Base-by-base conservation (phyloP, 495 filamentous ascomycete species). In the Letharia columbiana region DNA sequence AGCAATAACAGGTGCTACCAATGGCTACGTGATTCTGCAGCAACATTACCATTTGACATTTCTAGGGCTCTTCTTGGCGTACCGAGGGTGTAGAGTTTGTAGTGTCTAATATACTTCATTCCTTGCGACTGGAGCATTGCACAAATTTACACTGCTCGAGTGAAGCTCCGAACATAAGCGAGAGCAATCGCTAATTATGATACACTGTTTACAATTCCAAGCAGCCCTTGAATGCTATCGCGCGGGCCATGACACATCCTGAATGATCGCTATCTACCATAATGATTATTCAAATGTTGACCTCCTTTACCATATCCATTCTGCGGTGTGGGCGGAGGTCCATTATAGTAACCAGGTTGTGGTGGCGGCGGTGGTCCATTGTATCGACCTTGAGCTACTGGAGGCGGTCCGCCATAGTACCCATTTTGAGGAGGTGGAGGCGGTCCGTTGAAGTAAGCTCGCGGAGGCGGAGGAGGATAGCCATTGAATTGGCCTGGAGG, bases 361-460 rank as follows among this genome's bases (percentile, higher is more conserved):
- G 56, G 63, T n/a, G 67, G 60, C n/a, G 64, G 69, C 11, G 67
- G 64, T 37, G 67, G 66, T 41, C 66, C 62, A 63, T 57, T 50
- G 18, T 64, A 60, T 49, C 41, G 50, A 54, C 60, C 49, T 49
- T 62, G 39, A 28, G 58, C 33, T 67, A 35, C 49, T 35, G 60
- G 62, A 60, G 67, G 67, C 50, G 67, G 62, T 61, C 42, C 42
- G n/a, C 63, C 63, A 52, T 68, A 61, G 41, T 54, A 66, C 7
- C 58, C 58, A 23, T 45, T 52, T n/a, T 58, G 63, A 39, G 47
- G 63, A 39, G 59, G 67, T 45, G 66, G 63, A 39, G 64, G 67
- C 35, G 65, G 57, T 44, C 31, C 39, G 20, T 63, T 23, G 45
- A 66, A 57, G 44, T 63, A 67, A 7, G 59, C 60, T 28, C 42